Evolutionary conservation across 2,329 filamentous ascomycete species (phyloP).

Genomic region (Diaporthe capsici): DNA sequence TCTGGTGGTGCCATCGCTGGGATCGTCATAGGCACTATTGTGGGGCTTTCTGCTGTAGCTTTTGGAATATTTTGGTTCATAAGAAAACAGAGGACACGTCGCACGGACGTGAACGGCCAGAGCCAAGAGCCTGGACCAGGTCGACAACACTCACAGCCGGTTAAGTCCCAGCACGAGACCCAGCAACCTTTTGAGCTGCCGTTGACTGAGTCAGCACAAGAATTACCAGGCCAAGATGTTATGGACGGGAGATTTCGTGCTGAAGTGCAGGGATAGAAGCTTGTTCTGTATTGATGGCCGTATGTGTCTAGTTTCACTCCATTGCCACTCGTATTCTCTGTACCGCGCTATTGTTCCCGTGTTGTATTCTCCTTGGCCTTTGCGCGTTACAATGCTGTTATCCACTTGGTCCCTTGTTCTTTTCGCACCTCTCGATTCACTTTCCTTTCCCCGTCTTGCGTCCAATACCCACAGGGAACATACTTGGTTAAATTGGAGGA

Average conservation of each 20-base stretch:
- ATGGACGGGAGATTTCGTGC: background rate
- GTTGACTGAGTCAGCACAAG: background rate
- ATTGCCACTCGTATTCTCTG: too few relatives aligned
- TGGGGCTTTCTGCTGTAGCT: background rate
- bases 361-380: too few relatives aligned
- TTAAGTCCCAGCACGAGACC: background rate
- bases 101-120: background rate
- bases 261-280: background rate
- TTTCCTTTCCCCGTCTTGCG: too few relatives aligned
- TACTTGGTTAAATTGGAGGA: too few relatives aligned
- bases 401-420: too few relatives aligned
- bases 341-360: too few relatives aligned
- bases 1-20: background rate
- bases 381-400: too few relatives aligned
- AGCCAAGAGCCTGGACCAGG: background rate
- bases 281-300: too few relatives aligned
- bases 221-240: background rate
- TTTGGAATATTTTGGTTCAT: background rate
- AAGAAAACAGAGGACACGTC: background rate
- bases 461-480: too few relatives aligned
- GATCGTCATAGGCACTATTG: background rate
- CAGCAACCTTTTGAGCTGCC: background rate
- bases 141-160: background rate
- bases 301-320: too few relatives aligned
- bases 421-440: too few relatives aligned